Conservation (phyloP, 1,284 basidiomycete species). For the Rhodotorula sp. region DNA sequence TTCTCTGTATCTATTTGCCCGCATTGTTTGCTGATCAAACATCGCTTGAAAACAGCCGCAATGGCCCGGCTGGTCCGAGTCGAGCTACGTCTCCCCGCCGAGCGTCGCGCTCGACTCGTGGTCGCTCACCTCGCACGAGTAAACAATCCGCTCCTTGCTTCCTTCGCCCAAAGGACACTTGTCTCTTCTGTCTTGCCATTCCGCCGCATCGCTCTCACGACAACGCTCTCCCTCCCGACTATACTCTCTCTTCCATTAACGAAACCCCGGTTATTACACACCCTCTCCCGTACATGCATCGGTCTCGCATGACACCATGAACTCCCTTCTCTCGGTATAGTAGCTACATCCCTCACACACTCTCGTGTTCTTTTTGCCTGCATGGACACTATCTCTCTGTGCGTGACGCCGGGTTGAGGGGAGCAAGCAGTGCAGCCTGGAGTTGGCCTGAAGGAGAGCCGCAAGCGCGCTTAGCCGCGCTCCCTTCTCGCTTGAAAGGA, state of each 20-base stretch:
- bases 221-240: neutral
- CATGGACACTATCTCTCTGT: neutral
- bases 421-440: neutral
- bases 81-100: constrained; percentile 65
- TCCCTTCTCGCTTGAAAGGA: too few relatives aligned
- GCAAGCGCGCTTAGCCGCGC: neutral
- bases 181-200: neutral
- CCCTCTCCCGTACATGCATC: too few relatives aligned
- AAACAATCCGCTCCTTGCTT: neutral
- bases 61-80: constrained; percentile 63
- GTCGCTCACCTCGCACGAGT: constrained; percentile 70
- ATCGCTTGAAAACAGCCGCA: constrained; percentile 62
- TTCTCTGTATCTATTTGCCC: too few relatives aligned
- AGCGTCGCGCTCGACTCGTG: constrained; percentile 66
- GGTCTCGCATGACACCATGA: too few relatives aligned
- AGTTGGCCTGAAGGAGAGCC: neutral
- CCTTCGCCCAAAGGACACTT: neutral
- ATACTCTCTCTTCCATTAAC: too few relatives aligned
- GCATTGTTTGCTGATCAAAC: too few relatives aligned
- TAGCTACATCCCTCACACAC: neutral
- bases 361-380: neutral
- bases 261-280: too few relatives aligned
- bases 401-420: neutral
- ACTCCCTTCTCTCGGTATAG: neutral
- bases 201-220: neutral